Percentiles rank a stretch among this genome's conserved stretches.
Conservation (phyloP, 176 grass and related monocot species). For the Lolium rigidum region DNA sequence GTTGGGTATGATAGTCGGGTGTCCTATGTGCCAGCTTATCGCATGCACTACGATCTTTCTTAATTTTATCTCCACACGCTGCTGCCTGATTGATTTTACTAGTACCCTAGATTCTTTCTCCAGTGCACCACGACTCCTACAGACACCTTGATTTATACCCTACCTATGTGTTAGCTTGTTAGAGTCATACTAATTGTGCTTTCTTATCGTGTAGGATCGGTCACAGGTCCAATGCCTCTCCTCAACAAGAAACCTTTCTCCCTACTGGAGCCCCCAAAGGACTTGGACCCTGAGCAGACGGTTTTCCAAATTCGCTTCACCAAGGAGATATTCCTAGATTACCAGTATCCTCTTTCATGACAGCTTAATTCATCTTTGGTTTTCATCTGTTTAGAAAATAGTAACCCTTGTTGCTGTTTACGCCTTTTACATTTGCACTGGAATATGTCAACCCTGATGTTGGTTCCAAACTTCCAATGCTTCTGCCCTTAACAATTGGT, state of each 20-base stretch:
- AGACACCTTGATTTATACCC: background rate
- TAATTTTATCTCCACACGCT: background rate
- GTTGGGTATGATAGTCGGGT: background rate
- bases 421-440: background rate
- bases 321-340: slow-evolving; percentile 86
- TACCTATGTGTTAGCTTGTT: background rate
- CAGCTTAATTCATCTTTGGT: slow-evolving; percentile 6
- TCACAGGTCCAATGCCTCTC: slow-evolving; percentile 72
- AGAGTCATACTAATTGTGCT: background rate
- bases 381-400: background rate
- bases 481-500: slow-evolving; percentile 59
- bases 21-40: background rate
- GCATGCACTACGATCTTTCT: no score
- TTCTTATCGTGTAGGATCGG: slow-evolving; percentile 25
- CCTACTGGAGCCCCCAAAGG: slow-evolving; percentile 61
- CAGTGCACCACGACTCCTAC: background rate
- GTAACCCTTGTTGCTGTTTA: background rate
- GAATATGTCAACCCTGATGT: slow-evolving; percentile 3
- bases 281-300: slow-evolving; percentile 63
- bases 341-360: slow-evolving; percentile 83
- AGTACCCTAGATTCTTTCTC: background rate
- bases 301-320: slow-evolving; percentile 85
- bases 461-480: background rate
- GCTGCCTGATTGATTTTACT: background rate
- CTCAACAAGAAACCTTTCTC: slow-evolving; percentile 67